A percentile compares a stretch with the other conserved stretches of the same genome.
These are phyloP conservation scores for Colletotrichum graminicola DNA, from an alignment of 2,329 filamentous ascomycete species.

Conservation along the genomic window DNA sequence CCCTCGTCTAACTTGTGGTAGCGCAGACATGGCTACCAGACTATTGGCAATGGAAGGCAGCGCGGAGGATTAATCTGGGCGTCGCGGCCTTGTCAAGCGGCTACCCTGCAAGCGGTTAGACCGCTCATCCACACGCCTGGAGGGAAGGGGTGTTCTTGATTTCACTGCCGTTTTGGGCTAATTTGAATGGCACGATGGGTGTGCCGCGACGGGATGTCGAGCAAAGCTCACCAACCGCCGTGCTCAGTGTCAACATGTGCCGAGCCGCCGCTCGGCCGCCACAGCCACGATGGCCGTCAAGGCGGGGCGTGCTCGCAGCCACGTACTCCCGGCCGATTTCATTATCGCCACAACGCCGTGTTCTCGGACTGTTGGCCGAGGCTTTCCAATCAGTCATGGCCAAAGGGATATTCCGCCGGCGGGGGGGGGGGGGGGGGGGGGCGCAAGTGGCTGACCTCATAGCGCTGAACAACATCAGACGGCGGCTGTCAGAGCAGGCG, in stretches of 20 bases:
- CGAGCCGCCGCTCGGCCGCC: conserved; percentile 28
- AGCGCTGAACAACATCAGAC: conserved; percentile 37
- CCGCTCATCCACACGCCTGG: neutral
- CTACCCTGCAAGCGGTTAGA: conserved; percentile 17
- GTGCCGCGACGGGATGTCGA: neutral
- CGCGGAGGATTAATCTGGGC: neutral
- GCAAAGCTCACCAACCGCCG: neutral
- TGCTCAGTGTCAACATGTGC: conserved; percentile 31
- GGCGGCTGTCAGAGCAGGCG: conserved; percentile 36
- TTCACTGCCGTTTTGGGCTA: conserved; percentile 12
- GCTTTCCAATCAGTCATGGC: neutral
- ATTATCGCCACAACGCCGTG: neutral
- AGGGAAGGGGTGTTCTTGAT: neutral
- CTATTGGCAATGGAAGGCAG: conserved; percentile 29
- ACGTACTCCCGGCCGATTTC: neutral
- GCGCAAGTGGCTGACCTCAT: conserved; percentile 31
- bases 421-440: too few species aligned
- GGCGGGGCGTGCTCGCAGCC: conserved; percentile 4
- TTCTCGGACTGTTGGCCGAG: neutral
- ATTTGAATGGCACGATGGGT: neutral
- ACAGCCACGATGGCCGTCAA: conserved; percentile 2
- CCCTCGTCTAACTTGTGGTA: neutral
- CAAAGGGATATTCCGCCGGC: conserved; percentile 1
- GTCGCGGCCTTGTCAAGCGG: neutral
- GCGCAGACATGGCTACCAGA: conserved; percentile 24